Percentiles rank a stretch among this genome's conserved stretches.
Evolutionary conservation across 352 stramenopile genomes (phyloP).

Genomic region (Globisporangium polare): DNA sequence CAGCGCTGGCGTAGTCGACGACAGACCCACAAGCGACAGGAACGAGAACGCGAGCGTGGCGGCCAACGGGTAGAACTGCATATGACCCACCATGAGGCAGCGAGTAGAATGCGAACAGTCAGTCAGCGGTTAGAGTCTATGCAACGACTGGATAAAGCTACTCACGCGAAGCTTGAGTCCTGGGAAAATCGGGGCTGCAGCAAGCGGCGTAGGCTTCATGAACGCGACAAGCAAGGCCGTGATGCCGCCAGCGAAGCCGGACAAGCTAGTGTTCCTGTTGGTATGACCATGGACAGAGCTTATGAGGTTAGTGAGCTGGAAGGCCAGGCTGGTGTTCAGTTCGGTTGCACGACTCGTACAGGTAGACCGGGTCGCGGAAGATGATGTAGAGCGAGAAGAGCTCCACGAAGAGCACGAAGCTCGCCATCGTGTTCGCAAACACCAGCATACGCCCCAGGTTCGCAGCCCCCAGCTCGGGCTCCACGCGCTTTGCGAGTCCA

Average conservation of each 20-base stretch:
- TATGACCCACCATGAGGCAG: too few species aligned
- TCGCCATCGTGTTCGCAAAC: constrained; percentile 69
- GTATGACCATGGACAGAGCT: background rate
- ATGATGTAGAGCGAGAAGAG: constrained; percentile 83
- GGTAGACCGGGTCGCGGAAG: constrained; percentile 68
- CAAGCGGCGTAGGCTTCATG: constrained; percentile 69
- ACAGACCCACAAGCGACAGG: constrained; percentile 41
- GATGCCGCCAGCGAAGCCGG: constrained; percentile 73
- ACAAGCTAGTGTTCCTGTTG: constrained; percentile 60
- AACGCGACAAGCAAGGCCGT: constrained; percentile 77
- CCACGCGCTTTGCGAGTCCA: constrained; percentile 69
- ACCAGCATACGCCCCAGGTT: constrained; percentile 66
- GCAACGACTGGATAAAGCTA: background rate
- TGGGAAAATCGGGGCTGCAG: constrained; percentile 46
- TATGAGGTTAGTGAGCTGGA: background rate
- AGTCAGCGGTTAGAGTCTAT: background rate
- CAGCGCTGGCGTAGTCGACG: constrained; percentile 29
- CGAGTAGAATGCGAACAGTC: background rate
- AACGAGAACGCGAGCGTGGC: constrained; percentile 46
- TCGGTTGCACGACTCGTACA: constrained; percentile 34
- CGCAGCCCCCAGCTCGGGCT: constrained; percentile 60
- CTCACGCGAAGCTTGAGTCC: constrained; percentile 63
- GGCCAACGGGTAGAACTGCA: constrained; percentile 67
- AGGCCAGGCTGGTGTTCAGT: constrained; percentile 8
- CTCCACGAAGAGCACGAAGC: constrained; percentile 72